phyloP scores from a whole-genome alignment of 2,329 filamentous ascomycete genomes.

The Pseudopyricularia cyperi region DNA sequence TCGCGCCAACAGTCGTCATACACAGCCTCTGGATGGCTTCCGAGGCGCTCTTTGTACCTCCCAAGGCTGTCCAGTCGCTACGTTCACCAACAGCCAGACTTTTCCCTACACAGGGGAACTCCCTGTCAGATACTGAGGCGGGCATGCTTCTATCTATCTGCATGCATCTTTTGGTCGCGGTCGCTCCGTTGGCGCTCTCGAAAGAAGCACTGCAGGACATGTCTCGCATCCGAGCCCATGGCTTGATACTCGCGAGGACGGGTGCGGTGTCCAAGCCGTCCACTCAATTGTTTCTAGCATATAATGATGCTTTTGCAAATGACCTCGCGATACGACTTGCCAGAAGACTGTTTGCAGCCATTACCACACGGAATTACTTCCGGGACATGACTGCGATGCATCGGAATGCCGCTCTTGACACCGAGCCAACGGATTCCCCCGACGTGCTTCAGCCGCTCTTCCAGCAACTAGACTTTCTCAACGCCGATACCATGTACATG shows the following conservation, averaged over 20 bases:
- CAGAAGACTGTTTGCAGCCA: conserved; percentile 42
- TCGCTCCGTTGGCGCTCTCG: conserved; percentile 36
- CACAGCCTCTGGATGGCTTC: conserved; percentile 53
- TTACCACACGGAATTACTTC: conserved; percentile 38
- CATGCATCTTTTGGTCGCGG: conserved; percentile 47
- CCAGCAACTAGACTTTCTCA: conserved; percentile 39
- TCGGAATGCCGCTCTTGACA: conserved; percentile 19
- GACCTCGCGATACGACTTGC: conserved; percentile 47
- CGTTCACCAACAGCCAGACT: conserved; percentile 23
- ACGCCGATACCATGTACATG: conserved; percentile 27
- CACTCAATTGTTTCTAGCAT: conserved; percentile 39
- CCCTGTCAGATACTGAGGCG: conserved; percentile 34
- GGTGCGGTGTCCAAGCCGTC: conserved; percentile 32
- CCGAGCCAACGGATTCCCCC: conserved; percentile 13
- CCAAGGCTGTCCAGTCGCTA: conserved; percentile 27
- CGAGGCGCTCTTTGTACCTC: conserved; percentile 43
- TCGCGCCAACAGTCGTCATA: conserved; percentile 44
- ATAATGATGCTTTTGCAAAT: conserved; percentile 50
- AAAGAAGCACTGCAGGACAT: conserved; percentile 40
- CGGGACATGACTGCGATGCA: conserved; percentile 24
- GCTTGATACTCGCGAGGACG: conserved; percentile 32
- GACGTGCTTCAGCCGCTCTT: conserved; percentile 36
- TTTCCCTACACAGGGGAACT: conserved; percentile 18
- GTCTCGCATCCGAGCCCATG: conserved; percentile 45
- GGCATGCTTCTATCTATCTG: conserved; percentile 45